phyloP scores from a whole-genome alignment of 495 filamentous ascomycete species.

The Penicillium tannophilum region DNA sequence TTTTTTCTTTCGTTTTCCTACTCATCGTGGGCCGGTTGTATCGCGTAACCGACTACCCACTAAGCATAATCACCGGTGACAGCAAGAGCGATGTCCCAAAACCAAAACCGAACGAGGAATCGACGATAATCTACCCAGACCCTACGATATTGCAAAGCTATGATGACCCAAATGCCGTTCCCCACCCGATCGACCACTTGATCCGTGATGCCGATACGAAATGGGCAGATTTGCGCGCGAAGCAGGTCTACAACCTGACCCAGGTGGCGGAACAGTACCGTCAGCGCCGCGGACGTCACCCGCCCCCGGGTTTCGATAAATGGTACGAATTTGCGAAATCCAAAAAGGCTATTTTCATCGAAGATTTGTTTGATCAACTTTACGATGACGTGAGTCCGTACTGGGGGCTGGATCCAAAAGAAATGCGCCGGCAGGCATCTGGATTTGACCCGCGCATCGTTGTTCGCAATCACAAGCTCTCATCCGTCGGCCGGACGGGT shows the following conservation, averaged over 20 bases:
- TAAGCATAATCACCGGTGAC: neutral
- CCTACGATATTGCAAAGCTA: neutral
- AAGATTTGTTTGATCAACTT: slow-evolving; percentile 1
- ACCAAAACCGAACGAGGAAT: neutral
- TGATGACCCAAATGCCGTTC: neutral
- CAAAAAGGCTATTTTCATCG: neutral
- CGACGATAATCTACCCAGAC: neutral
- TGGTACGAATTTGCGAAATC: neutral
- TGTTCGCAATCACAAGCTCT: neutral
- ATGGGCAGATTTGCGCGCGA: neutral
- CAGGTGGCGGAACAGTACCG: neutral
- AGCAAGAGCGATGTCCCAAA: neutral
- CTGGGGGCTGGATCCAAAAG: neutral
- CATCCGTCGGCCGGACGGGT: neutral
- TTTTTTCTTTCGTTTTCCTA: neutral
- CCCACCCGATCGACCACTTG: neutral
- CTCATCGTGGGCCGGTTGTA: neutral
- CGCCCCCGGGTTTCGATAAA: neutral
- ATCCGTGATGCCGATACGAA: neutral
- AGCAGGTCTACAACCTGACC: neutral
- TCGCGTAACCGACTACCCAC: neutral
- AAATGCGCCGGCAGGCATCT: neutral
- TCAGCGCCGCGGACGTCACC: neutral
- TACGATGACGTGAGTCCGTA: neutral
- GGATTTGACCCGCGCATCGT: neutral